Evolutionary conservation across 164 flowering plant genomes (phyloP).

Genomic region (Tetracentron sinense): DNA sequence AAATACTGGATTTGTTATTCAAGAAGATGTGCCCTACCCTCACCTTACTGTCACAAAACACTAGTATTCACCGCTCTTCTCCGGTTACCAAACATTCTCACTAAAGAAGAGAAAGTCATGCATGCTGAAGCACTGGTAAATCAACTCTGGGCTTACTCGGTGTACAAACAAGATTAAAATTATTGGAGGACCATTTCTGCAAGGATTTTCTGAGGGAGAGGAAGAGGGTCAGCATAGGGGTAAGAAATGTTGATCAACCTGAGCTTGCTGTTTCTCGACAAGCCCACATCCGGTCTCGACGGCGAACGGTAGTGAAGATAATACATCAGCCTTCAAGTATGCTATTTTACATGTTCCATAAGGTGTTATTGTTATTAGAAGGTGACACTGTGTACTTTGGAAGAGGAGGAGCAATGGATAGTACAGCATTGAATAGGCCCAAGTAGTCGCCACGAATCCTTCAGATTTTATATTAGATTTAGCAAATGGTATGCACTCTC

Average conservation of each 20-base stretch:
- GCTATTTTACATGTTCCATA: constrained; percentile 15
- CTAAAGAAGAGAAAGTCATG: too few relatives aligned
- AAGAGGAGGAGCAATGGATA: constrained; percentile 9
- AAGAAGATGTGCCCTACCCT: constrained; percentile 43
- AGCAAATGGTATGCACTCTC: neutral
- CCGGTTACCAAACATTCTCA: too few relatives aligned
- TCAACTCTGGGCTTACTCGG: too few relatives aligned
- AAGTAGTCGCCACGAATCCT: constrained; percentile 11
- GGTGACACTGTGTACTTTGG: constrained; percentile 16
- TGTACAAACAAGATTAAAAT: constrained; percentile 7
- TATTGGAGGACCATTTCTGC: constrained; percentile 2
- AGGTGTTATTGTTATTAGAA: constrained; percentile 13
- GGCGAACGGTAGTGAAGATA: constrained; percentile 13
- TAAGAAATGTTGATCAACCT: constrained; percentile 11
- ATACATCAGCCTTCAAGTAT: constrained; percentile 23
- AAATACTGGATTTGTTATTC: constrained; percentile 71
- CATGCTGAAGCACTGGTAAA: too few relatives aligned
- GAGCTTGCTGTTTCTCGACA: constrained; percentile 19
- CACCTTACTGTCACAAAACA: too few relatives aligned
- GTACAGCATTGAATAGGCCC: constrained; percentile 9
- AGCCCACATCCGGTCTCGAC: constrained; percentile 22
- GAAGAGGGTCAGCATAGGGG: constrained; percentile 3
- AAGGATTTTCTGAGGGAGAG: constrained; percentile 18
- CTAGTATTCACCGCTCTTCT: too few relatives aligned
- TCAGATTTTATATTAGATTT: neutral